Percentiles rank a stretch among this genome's conserved stretches.
Conservation (phyloP, 2,329 filamentous ascomycete species). For the Trichoderma sp. region DNA sequence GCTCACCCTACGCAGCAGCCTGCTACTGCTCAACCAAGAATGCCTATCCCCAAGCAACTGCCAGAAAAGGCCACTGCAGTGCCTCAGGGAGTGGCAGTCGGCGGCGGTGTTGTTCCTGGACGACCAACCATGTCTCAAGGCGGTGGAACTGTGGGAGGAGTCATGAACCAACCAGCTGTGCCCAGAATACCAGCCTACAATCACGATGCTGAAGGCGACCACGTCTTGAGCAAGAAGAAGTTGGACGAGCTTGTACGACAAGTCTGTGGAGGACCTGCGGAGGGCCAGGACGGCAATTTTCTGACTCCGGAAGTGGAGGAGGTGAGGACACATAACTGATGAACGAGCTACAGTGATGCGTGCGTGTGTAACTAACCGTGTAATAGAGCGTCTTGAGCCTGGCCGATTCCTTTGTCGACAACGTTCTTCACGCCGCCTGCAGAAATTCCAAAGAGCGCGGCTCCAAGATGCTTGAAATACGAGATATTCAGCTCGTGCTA, state of each 20-base stretch:
- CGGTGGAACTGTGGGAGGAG: slow-evolving; percentile 74
- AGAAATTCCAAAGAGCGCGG: slow-evolving; percentile 91
- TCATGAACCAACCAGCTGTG: slow-evolving; percentile 86
- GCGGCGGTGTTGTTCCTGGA: slow-evolving; percentile 62
- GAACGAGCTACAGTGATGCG: neutral
- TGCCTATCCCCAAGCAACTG: slow-evolving; percentile 82
- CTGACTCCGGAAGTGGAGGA: slow-evolving; percentile 95
- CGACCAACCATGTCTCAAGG: slow-evolving; percentile 86
- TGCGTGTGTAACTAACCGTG: slow-evolving; percentile 31
- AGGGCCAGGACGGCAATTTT: slow-evolving; percentile 73
- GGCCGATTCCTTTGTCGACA: slow-evolving; percentile 94
- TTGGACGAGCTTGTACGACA: slow-evolving; percentile 93
- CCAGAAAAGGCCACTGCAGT: slow-evolving; percentile 67
- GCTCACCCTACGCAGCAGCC: slow-evolving; percentile 42
- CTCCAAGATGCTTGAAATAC: slow-evolving; percentile 86
- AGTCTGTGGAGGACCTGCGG: slow-evolving; percentile 79
- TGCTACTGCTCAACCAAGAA: slow-evolving; percentile 60
- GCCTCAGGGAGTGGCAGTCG: slow-evolving; percentile 73
- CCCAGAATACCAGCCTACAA: slow-evolving; percentile 80
- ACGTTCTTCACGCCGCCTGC: slow-evolving; percentile 83
- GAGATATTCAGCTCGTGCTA: slow-evolving; percentile 80
- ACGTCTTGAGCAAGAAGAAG: slow-evolving; percentile 96
- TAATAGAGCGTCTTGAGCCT: slow-evolving; percentile 79
- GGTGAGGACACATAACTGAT: slow-evolving; percentile 56
- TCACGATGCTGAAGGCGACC: slow-evolving; percentile 88